These are phyloP conservation scores for Globisporangium rhizosaccharum DNA, from an alignment of 352 stramenopile genomes.

Conservation along the genomic window DNA sequence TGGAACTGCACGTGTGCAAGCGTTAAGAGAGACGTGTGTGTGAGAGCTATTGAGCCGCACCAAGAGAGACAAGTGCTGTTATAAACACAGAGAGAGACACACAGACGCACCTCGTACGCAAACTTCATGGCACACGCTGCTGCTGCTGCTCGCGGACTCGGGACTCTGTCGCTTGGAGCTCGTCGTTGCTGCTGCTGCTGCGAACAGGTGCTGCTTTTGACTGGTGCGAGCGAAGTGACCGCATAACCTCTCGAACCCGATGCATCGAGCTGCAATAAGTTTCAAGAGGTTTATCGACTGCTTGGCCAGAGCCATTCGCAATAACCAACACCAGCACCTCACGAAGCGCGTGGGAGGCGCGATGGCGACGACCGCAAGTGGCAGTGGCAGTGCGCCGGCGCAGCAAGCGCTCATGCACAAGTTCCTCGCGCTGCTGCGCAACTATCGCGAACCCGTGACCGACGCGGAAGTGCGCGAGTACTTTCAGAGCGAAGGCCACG, in stretches of 20 bases:
- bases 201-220: conserved; percentile 14
- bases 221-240: conserved; percentile 14
- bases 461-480: conserved; percentile 77
- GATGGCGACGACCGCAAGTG: conserved; percentile 26
- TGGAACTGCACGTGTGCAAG: conserved; percentile 59
- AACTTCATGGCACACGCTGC: conserved; percentile 69
- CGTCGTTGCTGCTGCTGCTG: neutral
- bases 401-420: conserved; percentile 41
- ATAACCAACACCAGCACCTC: neutral
- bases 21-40: neutral
- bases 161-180: conserved; percentile 19
- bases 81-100: neutral
- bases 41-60: neutral
- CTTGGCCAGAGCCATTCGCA: neutral
- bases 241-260: neutral
- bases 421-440: conserved; percentile 75
- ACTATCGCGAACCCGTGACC: conserved; percentile 74
- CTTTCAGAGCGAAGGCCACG: conserved; percentile 55
- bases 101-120: conserved; percentile 59
- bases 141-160: conserved; percentile 6
- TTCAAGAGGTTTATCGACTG: neutral
- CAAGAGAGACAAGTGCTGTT: neutral
- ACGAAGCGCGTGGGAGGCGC: neutral
- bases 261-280: no score
- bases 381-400: conserved; percentile 15